phyloP scores from a whole-genome alignment of 106 monocot species.

The Allium fistulosum region DNA sequence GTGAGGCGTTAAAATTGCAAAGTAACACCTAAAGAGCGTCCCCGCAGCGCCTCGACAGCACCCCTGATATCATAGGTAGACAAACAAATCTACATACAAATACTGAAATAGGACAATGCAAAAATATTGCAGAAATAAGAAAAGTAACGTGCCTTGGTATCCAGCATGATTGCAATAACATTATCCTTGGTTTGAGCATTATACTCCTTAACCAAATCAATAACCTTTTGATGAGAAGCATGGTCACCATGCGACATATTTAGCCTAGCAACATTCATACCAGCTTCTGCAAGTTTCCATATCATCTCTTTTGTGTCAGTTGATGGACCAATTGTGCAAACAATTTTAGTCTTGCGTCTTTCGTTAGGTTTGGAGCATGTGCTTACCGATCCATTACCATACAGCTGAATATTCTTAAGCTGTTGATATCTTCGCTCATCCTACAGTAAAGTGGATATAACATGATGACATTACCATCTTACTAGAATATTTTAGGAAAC shows the following conservation, averaged over 20 bases:
- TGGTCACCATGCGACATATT: conserved; percentile 99
- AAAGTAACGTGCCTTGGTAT: conserved; percentile 63
- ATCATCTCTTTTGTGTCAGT: conserved; percentile 97
- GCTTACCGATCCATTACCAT: conserved; percentile 31
- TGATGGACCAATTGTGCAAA: conserved; percentile 96
- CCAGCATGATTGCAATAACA: conserved; percentile 95
- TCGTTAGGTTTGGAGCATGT: conserved; percentile 73
- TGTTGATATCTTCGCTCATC: conserved; percentile 51
- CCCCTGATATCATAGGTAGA: too few species aligned
- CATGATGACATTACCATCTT: neutral
- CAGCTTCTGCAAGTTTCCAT: conserved; percentile 95
- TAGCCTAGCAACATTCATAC: conserved; percentile 96
- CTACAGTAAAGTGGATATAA: conserved; percentile 4
- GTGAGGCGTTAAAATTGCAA: too few species aligned
- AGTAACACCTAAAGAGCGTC: too few species aligned
- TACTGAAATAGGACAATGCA: too few species aligned
- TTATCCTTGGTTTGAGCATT: conserved; percentile 81
- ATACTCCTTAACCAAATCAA: conserved; percentile 95
- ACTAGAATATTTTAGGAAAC: neutral
- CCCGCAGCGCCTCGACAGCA: too few species aligned
- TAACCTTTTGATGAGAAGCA: conserved; percentile 96
- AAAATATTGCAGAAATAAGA: neutral
- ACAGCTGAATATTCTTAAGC: conserved; percentile 57
- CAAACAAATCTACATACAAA: too few species aligned
- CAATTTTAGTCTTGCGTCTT: conserved; percentile 94